phyloP scores from a whole-genome alignment of 2,329 filamentous ascomycete species.

The Scleromitrula shiraiana region DNA sequence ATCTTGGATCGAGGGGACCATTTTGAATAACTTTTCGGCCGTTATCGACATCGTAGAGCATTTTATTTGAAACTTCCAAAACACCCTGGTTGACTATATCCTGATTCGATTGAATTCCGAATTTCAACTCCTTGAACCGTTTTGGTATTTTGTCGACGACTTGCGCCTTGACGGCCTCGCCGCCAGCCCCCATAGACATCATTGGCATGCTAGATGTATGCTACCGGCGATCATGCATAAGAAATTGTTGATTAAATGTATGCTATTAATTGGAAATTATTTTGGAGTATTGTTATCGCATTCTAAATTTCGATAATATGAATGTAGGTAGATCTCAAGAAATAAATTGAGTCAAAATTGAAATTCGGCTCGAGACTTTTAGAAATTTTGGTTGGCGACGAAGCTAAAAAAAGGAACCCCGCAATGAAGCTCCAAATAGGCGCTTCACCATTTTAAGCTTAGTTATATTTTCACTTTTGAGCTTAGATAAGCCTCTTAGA shows the following conservation, averaged over 20 bases:
- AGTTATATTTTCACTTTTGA: background rate
- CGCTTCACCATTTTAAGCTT: background rate
- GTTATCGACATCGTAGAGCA: conserved; percentile 84
- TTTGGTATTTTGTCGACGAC: conserved; percentile 83
- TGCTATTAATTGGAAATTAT: background rate
- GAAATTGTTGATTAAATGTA: background rate
- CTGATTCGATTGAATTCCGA: conserved; percentile 87
- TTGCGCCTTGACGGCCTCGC: conserved; percentile 63
- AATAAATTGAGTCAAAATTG: conserved; percentile 2
- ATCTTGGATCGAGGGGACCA: conserved; percentile 78
- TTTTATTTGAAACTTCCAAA: conserved; percentile 86
- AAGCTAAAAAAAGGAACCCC: conserved; percentile 7
- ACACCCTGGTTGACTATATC: conserved; percentile 95
- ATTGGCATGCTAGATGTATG: conserved; percentile 17
- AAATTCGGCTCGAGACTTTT: background rate
- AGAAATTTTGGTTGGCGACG: conserved; percentile 10
- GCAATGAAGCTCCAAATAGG: background rate
- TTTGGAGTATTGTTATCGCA: background rate
- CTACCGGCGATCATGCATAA: conserved; percentile 2
- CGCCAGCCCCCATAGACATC: conserved; percentile 14
- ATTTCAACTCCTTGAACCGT: conserved; percentile 87
- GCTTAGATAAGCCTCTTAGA: conserved; percentile 4
- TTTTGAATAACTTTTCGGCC: conserved; percentile 68
- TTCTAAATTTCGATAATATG: background rate
- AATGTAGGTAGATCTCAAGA: background rate